Percentiles rank a stretch among this genome's conserved stretches.
These are phyloP conservation scores for Limnanthes douglasii DNA, from an alignment of 345 rosid genomes.

Conservation along the genomic window DNA sequence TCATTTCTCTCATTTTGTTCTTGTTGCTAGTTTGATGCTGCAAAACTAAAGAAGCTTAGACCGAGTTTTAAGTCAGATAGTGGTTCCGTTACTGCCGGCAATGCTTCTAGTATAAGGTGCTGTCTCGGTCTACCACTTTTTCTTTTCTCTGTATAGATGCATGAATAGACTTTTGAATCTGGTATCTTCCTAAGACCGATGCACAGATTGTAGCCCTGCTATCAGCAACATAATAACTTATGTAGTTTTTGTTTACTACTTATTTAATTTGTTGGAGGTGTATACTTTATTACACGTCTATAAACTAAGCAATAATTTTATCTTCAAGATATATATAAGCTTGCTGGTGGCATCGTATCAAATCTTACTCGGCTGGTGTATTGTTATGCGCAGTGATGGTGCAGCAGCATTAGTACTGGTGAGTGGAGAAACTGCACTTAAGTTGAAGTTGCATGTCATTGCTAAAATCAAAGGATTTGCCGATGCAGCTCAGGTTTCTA, in stretches of 20 bases:
- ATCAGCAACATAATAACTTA: too few relatives aligned
- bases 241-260: too few relatives aligned
- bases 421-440: slow-evolving; percentile 70
- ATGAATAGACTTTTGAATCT: too few relatives aligned
- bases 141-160: background rate
- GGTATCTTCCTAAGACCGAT: too few relatives aligned
- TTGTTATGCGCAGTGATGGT: slow-evolving; percentile 57
- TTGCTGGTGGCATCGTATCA: too few relatives aligned
- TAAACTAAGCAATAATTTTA: too few relatives aligned
- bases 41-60: slow-evolving; percentile 65
- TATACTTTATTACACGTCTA: too few relatives aligned
- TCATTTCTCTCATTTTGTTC: background rate
- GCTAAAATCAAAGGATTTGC: slow-evolving; percentile 77
- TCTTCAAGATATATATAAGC: too few relatives aligned
- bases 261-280: too few relatives aligned
- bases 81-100: slow-evolving; percentile 92
- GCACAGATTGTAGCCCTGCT: too few relatives aligned
- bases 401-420: slow-evolving; percentile 92
- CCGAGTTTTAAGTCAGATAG: slow-evolving; percentile 83
- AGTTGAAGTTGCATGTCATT: slow-evolving; percentile 69
- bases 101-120: slow-evolving; percentile 94
- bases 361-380: too few relatives aligned
- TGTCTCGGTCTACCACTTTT: slow-evolving; percentile 5
- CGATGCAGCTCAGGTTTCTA: slow-evolving; percentile 82
- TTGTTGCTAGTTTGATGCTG: slow-evolving; percentile 54